Base-by-base conservation (phyloP, 768 basidiomycete genomes). In the Lentinula aciculospora region DNA sequence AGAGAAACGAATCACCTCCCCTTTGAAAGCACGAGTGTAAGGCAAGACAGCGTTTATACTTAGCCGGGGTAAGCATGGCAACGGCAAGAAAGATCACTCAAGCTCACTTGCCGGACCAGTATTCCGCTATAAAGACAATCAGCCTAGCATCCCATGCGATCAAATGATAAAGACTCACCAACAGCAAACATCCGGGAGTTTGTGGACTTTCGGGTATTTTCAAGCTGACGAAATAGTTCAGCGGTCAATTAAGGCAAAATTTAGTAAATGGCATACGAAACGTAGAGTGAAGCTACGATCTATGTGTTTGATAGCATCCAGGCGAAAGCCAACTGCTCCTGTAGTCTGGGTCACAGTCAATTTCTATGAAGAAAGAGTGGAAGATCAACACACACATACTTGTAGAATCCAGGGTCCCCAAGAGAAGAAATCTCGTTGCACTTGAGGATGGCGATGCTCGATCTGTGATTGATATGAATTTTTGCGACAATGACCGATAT, bases 281-380 rank as follows among this genome's bases (percentile, higher is more conserved):
- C 80, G 75, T 2, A 81, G 65, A n/a, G 89, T 70, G 63, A 92
- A 92, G 23, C 73, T 71, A 57, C 79, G 74, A 68, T 94, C 90
- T 50, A 90, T 85, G 62, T 97, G 94, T 68, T 96, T 97, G 62
- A 94, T 89, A 17, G 94, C 94, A 66, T 96, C 94, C 28, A 96
- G 77, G 49, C 93, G 81, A 68, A 94, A 93, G 12, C 94, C 94
- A 31, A 71, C 70, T 10, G 81, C 85, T 7, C 80, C 81, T 2
- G 85, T 89, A 1, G 81, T 85, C 89, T 92, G 54, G 39, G 48
- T 51, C 19, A 34, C 49, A 23, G 27, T 9, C 31, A 34, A 13
- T 7, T 34, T 17, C 19, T 3, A 12, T 42, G 36, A 29, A 56
- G 8, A 9, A 6, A 7, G 7, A 32, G 4, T 10, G 12, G 9